Evolutionary conservation across 2,329 filamentous ascomycete genomes (phyloP).

Genomic region (Hymenoscyphus scutula): DNA sequence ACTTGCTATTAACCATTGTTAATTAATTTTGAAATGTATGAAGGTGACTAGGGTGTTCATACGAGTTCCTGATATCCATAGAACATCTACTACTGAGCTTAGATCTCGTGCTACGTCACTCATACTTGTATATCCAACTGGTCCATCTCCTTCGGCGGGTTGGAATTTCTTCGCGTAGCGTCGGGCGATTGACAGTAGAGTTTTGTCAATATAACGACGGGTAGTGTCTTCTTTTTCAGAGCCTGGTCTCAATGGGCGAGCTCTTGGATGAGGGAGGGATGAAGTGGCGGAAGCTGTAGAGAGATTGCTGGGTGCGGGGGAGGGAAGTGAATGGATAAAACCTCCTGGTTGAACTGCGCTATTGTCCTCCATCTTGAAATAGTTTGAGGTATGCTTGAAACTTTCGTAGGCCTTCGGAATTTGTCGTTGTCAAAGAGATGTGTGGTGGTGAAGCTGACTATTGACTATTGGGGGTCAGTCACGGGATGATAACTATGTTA

Average conservation of each 20-base stretch:
- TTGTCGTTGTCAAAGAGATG: not conserved
- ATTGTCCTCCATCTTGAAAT: constrained; percentile 17
- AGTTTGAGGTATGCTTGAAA: not conserved
- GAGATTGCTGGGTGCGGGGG: constrained; percentile 52
- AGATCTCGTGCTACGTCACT: constrained; percentile 64
- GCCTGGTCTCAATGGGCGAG: constrained; percentile 51
- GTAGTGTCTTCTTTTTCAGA: constrained; percentile 60
- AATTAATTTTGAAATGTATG: not conserved
- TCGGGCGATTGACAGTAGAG: constrained; percentile 52
- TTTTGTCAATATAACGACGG: constrained; percentile 54
- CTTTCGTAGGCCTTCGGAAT: not conserved
- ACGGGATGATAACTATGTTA: not conserved
- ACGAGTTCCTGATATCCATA: constrained; percentile 90
- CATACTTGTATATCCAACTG: constrained; percentile 66
- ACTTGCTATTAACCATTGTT: constrained; percentile 51
- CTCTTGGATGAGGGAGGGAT: constrained; percentile 54
- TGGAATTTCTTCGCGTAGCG: constrained; percentile 61
- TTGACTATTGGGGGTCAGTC: not conserved
- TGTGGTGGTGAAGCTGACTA: too few relatives aligned
- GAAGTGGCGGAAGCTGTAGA: constrained; percentile 40
- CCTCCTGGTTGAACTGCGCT: constrained; percentile 41
- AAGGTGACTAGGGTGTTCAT: constrained; percentile 39
- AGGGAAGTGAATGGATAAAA: constrained; percentile 51
- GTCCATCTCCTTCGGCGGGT: constrained; percentile 40
- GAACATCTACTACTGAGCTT: constrained; percentile 70